Conservation (phyloP, 2,329 filamentous ascomycete species). For the Neonectria coccinea region DNA sequence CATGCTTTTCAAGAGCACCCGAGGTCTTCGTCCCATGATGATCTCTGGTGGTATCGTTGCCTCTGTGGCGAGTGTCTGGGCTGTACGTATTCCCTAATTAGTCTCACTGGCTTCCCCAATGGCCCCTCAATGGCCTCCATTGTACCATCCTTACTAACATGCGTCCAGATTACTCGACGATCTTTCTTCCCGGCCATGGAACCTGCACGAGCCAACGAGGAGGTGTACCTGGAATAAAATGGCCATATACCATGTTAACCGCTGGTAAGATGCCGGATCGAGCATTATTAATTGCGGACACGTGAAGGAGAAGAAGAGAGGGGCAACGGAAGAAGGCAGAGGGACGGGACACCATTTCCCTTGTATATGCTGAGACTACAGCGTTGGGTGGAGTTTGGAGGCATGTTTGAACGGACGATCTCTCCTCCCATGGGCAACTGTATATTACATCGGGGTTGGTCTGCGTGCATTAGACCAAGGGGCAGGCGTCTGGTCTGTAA, state of each 20-base stretch:
- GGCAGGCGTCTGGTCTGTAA: slow-evolving; percentile 51
- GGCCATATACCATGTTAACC: slow-evolving; percentile 35
- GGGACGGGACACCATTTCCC: slow-evolving; percentile 33
- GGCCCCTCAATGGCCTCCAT: neutral
- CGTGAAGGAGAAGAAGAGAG: slow-evolving; percentile 26
- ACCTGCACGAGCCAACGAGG: slow-evolving; percentile 45
- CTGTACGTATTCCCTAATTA: slow-evolving; percentile 70
- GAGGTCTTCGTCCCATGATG: slow-evolving; percentile 90
- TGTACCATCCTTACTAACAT: slow-evolving; percentile 16
- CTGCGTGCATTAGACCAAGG: slow-evolving; percentile 60
- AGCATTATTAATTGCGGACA: slow-evolving; percentile 38
- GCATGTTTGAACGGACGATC: slow-evolving; percentile 61
- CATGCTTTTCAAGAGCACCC: slow-evolving; percentile 96
- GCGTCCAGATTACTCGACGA: slow-evolving; percentile 52
- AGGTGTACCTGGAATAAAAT: slow-evolving; percentile 47
- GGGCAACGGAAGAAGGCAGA: slow-evolving; percentile 28
- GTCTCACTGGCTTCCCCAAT: neutral
- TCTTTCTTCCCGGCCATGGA: slow-evolving; percentile 57
- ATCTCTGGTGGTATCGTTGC: slow-evolving; percentile 93
- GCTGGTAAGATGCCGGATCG: slow-evolving; percentile 32
- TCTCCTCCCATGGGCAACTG: slow-evolving; percentile 64
- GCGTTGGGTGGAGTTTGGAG: slow-evolving; percentile 47
- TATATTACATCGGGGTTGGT: slow-evolving; percentile 61
- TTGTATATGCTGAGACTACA: slow-evolving; percentile 50
- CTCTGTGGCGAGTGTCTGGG: slow-evolving; percentile 86